Base-by-base conservation (phyloP, 345 rosid genomes). In the Anastatica hierochuntica region DNA sequence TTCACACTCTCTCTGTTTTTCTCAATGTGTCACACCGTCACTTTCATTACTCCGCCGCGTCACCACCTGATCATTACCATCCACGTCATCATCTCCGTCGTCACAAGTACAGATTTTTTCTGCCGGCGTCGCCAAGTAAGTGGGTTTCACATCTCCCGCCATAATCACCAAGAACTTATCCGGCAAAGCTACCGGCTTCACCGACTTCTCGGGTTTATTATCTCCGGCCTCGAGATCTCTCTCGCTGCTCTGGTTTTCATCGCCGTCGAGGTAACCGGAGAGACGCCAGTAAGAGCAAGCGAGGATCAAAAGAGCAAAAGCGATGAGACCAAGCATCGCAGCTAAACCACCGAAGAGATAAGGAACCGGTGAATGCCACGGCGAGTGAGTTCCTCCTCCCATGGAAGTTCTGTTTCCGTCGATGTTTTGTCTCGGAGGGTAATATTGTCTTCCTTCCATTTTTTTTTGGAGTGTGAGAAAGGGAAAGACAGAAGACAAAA, bases 331-430 rank as follows among this genome's bases (percentile, higher is more conserved):
- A 2, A 90, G 72, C 95, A 90, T 90, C 23, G 95, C 98, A 0
- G 98, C 96, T 17, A 90, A 61, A 12, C 98, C 98, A 10, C 98
- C 98, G 37, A 90, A 87, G 31, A 90, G 70, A 70, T 86, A 90
- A 0, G 98, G 96, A 26, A 90, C 88, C 0, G 98, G 98, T 34
- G 98, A 90, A 68, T 90, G 96, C 95, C 96, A 79, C 14, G 95
- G 76, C 1, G 90, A 79, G 70, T 64, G 90, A 40, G 70, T 74
- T 21, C 24, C 24, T 21, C 24, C 24, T 21, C 24, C 24, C 5
- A 21, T 21, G 24, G 67, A 4, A 5, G 71, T 35, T 33, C 53
- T 42, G 53, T 56, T 61, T 2, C 53, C 52, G 10, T 45, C 36
- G 41, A 58, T 40, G 46, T 72, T 66, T 12, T 29, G 68, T 44